Base-by-base conservation (phyloP, 257 asterid species). In the Solanum sitiens region DNA sequence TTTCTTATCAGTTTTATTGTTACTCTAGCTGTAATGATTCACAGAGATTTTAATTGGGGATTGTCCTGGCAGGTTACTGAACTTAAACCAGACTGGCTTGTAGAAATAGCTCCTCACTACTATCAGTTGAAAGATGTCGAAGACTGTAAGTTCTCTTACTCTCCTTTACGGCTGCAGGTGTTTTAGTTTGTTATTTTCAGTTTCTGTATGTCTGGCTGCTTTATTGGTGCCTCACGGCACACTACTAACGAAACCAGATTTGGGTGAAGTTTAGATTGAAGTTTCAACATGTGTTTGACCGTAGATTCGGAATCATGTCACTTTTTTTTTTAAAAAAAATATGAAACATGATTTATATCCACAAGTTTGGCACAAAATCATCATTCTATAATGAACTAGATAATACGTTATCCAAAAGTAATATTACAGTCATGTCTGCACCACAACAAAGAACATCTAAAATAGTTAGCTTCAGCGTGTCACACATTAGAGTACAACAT, bases 81-180 rank as follows among this genome's bases (percentile, higher is more conserved):
- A 89, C 93, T 96, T 42, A 95, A 95, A 89, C 98, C 99, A 4
- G 99, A 96, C 30, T 96, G 99, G 98, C 92, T 96, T 33, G 93
- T 94, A 37, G 99, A 96, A 86, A 95, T 96, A 86, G 98, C 99
- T 84, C 99, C 98, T 45, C 99, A 95, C 87, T 96, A 92, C 88
- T 96, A 96, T 90, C 98, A 94, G 88, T 53, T 94, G 90, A 94
- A 94, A 92, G 98, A 96, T 87, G 97, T 95, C 42, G 98, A 96
- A 91, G 98, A 96, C 89, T 8, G 98, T 95, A 89, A 92, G 92
- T 59, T 11, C 47, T 83, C 84, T 61, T 44, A 32, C 88, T 35
- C 85, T 65, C 84, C 79, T 44, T 88, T 79, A 50, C 72, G 84
- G 27, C 40, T 74, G 27, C 3, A 7, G 32, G 71, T 87, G 33